A percentile compares a stretch with the other conserved stretches of the same genome.
Conservation (phyloP, 78 protist species). For the Pirum gemmata region DNA sequence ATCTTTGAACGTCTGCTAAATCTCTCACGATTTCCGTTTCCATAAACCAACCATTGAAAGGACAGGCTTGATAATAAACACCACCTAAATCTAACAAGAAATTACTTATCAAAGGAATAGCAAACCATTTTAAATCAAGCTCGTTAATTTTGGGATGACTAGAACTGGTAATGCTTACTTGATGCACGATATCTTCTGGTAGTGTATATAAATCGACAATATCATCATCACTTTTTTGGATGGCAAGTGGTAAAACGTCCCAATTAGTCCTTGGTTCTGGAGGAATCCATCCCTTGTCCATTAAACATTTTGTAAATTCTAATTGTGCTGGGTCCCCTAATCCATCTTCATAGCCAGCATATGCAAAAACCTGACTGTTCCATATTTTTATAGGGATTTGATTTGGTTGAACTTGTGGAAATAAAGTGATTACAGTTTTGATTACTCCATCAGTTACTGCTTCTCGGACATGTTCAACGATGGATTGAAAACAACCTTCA, state of each 20-base stretch:
- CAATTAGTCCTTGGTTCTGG: too few relatives aligned
- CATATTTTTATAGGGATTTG: not conserved
- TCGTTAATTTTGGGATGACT: not conserved
- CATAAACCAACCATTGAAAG: not conserved
- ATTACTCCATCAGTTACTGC: not conserved
- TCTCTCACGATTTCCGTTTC: not conserved
- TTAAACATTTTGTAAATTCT: too few relatives aligned
- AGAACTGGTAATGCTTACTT: not conserved
- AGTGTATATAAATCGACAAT: not conserved
- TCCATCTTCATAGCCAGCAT: not conserved
- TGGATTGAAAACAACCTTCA: not conserved
- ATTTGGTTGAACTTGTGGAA: not conserved
- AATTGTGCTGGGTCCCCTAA: too few relatives aligned
- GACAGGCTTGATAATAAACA: not conserved
- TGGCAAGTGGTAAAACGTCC: too few relatives aligned
- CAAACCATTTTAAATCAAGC: not conserved
- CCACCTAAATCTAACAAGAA: not conserved
- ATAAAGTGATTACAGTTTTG: not conserved
- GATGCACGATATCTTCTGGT: not conserved
- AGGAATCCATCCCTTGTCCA: too few relatives aligned
- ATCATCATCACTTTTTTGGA: not conserved
- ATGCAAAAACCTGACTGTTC: not conserved
- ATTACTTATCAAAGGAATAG: not conserved
- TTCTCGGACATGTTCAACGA: not conserved
- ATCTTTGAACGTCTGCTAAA: not conserved